Percentiles rank a stretch among this genome's conserved stretches.
phyloP scores from a whole-genome alignment of 345 rosid genomes.

The Aurinia saxatilis region DNA sequence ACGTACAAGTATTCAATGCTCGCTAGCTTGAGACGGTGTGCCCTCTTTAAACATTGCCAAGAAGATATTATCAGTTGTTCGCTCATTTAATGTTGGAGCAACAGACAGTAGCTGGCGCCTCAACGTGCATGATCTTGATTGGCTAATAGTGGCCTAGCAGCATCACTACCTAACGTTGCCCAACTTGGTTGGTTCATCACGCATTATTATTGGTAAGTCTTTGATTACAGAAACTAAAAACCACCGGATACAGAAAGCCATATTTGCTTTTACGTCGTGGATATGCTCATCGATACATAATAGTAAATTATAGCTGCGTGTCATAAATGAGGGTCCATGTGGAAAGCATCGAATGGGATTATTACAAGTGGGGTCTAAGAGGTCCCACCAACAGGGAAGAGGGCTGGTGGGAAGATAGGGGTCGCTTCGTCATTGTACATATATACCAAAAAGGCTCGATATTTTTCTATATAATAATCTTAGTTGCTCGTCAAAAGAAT shows the following conservation, averaged over 20 bases:
- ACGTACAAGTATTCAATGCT: constrained; percentile 6
- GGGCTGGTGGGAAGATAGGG: constrained; percentile 25
- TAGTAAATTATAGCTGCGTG: constrained; percentile 8
- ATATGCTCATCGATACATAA: background rate
- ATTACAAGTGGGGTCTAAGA: constrained; percentile 3
- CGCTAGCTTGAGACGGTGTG: background rate
- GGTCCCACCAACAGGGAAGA: constrained; percentile 1
- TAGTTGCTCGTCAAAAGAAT: constrained; percentile 1
- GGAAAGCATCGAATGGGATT: constrained; percentile 1
- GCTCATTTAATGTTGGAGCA: constrained; percentile 14
- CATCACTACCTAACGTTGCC: background rate
- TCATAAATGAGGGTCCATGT: constrained; percentile 22
- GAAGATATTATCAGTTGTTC: background rate
- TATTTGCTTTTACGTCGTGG: background rate
- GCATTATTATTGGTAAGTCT: background rate
- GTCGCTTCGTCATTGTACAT: constrained; percentile 11
- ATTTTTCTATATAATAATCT: constrained; percentile 15
- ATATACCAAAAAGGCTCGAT: background rate
- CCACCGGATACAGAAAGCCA: background rate
- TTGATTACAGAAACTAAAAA: background rate
- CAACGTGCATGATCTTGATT: constrained; percentile 9
- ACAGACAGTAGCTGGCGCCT: constrained; percentile 18
- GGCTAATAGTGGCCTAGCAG: background rate
- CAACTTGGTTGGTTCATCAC: constrained; percentile 1
- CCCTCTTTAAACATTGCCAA: background rate